phyloP scores from a whole-genome alignment of 257 asterid genomes.

The Euphrasia confusa region DNA sequence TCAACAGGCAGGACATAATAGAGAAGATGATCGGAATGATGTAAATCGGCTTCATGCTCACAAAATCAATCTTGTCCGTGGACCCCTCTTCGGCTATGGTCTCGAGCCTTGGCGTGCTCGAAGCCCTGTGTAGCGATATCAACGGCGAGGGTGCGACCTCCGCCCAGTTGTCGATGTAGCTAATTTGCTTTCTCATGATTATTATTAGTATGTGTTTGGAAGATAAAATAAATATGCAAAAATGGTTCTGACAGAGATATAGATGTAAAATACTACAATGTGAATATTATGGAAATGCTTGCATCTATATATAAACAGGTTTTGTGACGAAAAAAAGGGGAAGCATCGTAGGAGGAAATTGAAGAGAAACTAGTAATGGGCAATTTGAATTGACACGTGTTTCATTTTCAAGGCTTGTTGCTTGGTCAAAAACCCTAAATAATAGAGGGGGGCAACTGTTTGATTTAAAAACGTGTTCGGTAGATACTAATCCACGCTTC shows the following conservation, averaged over 20 bases:
- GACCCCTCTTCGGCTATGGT: constrained; percentile 49
- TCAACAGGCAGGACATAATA: constrained; percentile 34
- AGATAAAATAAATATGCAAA: background rate
- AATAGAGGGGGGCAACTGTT: background rate
- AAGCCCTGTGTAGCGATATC: constrained; percentile 36
- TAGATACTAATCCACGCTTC: too few species aligned
- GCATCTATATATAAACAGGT: constrained; percentile 17
- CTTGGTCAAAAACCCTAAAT: background rate
- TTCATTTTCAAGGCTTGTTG: constrained; percentile 21
- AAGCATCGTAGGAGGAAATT: constrained; percentile 23
- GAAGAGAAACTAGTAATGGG: constrained; percentile 20
- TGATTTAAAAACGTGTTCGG: background rate
- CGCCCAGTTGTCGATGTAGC: constrained; percentile 34
- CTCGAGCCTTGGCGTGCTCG: constrained; percentile 47
- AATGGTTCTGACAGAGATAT: constrained; percentile 2
- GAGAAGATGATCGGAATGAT: constrained; percentile 35
- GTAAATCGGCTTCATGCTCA: constrained; percentile 28
- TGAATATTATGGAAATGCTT: constrained; percentile 8
- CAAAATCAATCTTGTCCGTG: constrained; percentile 24
- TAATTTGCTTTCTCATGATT: constrained; percentile 39
- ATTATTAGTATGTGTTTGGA: background rate
- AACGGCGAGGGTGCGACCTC: constrained; percentile 57
- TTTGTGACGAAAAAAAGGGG: constrained; percentile 14
- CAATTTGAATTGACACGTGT: constrained; percentile 17
- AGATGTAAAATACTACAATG: constrained; percentile 8